Base-by-base conservation (phyloP, 345 rosid genomes). In the Euphorbia lathyris region DNA sequence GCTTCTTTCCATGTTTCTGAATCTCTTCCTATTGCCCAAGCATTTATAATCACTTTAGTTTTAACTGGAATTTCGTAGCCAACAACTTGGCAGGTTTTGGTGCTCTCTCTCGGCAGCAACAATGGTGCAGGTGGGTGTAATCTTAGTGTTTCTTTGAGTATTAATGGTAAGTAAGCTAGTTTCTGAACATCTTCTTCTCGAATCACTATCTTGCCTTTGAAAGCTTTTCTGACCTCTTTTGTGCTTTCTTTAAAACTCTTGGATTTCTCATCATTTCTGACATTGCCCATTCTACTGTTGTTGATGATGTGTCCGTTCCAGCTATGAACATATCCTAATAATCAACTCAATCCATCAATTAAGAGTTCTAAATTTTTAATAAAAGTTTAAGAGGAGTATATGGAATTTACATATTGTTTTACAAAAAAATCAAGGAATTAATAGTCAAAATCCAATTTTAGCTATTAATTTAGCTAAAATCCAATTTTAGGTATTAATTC, bases 71-170 rank as follows among this genome's bases (percentile, higher is more conserved):
- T 26, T 47, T 47, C 25, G 38, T 73, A 73, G 19, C 76, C 71
- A 19, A 14, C 60, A 59, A 73, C 60, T 7, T 30, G 55, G 36
- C 76, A 73, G 3, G n/a, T 40, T 73, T 66, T 38, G 13, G 40
- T 48, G 22, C 60, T 73, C 29, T 73, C 67, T 66, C 71, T 66
- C 48, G 72, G 72, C 22, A 67, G 61, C 20, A 74, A 17, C 43
- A 74, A 25, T 2, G 77, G 72, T 26, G 60, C 55, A 19, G 68
- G 56, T 12, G 72, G 71, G 9, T 74, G 77, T 47, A 74, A 59
- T 58, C 77, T 67, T 48, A 74, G 10, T 5, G 72, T 67, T 36
- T 74, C 72, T 74, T 67, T 74, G 4, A 74, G 19, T 34, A 74
- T 36, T 47, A 38, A 38, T 14, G 55, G 45, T 8, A 74, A 26